These are phyloP conservation scores for Xylaria digitata DNA, from an alignment of 2,329 filamentous ascomycete species.

Conservation along the genomic window DNA sequence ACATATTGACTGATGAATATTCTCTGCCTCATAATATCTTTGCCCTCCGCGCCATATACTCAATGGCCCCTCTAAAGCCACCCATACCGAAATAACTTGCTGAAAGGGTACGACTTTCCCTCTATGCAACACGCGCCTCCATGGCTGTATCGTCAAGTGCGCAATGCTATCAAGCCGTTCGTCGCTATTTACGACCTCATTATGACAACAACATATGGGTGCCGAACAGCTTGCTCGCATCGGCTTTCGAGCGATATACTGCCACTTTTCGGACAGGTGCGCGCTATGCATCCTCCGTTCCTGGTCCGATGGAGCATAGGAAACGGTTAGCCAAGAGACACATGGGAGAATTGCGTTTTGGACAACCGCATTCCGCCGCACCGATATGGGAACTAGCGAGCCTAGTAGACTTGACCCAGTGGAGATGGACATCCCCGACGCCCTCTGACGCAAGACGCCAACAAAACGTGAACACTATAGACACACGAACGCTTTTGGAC, in stretches of 20 bases:
- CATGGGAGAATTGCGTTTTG: slow-evolving; percentile 62
- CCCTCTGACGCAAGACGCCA: slow-evolving; percentile 43
- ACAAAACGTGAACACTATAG: slow-evolving; percentile 7
- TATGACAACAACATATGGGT: slow-evolving; percentile 66
- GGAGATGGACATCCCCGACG: slow-evolving; percentile 65
- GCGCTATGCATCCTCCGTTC: slow-evolving; percentile 55
- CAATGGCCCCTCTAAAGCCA: slow-evolving; percentile 20
- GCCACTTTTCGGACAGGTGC: slow-evolving; percentile 43
- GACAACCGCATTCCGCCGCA: slow-evolving; percentile 51
- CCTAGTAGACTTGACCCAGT: slow-evolving; percentile 58
- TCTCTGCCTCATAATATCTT: slow-evolving; percentile 1
- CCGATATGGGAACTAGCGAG: slow-evolving; percentile 61
- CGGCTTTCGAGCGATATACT: slow-evolving; percentile 61
- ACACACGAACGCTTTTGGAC: slow-evolving; percentile 9
- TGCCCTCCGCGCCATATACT: neutral
- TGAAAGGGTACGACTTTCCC: slow-evolving; percentile 7
- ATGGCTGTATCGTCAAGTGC: slow-evolving; percentile 61
- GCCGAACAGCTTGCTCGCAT: slow-evolving; percentile 65
- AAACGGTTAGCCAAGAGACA: slow-evolving; percentile 64
- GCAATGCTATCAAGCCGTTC: slow-evolving; percentile 62
- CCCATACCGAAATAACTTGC: slow-evolving; percentile 31
- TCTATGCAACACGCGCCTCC: slow-evolving; percentile 34
- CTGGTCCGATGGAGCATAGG: slow-evolving; percentile 66
- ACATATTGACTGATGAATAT: neutral
- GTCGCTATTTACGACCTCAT: slow-evolving; percentile 54